These are phyloP conservation scores for Penicillium flavigenum DNA, from an alignment of 495 filamentous ascomycete genomes.

Conservation along the genomic window DNA sequence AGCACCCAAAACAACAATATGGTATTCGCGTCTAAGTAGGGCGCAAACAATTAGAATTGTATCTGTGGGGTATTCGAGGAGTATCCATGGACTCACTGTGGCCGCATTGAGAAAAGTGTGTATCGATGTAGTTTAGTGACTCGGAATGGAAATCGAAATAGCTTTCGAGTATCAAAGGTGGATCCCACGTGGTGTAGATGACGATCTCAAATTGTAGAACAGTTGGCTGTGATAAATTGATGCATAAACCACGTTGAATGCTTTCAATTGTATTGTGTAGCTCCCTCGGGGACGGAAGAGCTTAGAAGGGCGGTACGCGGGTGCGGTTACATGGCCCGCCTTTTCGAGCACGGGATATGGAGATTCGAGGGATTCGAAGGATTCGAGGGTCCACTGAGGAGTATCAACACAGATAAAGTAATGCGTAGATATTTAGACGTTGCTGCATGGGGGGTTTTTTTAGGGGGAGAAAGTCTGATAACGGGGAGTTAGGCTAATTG, in stretches of 20 bases:
- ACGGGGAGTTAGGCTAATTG: conserved; percentile 5
- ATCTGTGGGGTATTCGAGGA: conserved; percentile 12
- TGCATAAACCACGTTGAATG: not conserved
- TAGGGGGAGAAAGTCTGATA: not conserved
- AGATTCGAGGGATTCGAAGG: not conserved
- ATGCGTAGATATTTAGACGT: not conserved
- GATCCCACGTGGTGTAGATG: conserved; percentile 18
- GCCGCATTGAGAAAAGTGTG: conserved; percentile 46
- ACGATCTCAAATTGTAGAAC: not conserved
- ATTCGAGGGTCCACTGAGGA: conserved; percentile 7
- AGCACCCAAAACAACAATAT: conserved; percentile 88
- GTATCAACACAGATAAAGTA: not conserved
- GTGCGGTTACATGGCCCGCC: conserved; percentile 13
- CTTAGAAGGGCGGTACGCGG: conserved; percentile 2
- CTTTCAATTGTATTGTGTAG: conserved; percentile 1
- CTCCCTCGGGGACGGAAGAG: not conserved
- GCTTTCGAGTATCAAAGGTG: conserved; percentile 10
- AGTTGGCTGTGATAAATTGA: not conserved
- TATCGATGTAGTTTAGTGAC: conserved; percentile 9
- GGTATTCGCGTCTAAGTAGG: conserved; percentile 69
- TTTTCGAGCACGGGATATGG: conserved; percentile 10
- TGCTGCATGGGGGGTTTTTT: conserved; percentile 4
- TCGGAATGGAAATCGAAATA: not conserved
- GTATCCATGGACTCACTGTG: conserved; percentile 44
- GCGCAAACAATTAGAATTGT: conserved; percentile 26